Evolutionary conservation across 2,329 filamentous ascomycete species (phyloP).

Genomic region (Alternaria sp.): DNA sequence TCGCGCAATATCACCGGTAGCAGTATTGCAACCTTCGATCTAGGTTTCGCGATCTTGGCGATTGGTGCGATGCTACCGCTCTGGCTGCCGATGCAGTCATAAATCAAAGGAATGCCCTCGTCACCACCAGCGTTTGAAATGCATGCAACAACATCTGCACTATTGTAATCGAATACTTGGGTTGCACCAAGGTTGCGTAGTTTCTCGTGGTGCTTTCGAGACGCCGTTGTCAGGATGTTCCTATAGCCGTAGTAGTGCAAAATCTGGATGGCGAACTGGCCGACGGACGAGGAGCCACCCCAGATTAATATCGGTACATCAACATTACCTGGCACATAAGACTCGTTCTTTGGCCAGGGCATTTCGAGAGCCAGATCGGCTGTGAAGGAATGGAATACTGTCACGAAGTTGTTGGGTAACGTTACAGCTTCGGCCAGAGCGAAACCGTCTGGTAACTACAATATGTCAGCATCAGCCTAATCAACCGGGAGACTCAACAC

Average conservation of each 20-base stretch:
- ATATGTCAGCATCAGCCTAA: constrained; percentile 10
- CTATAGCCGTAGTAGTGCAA: constrained; percentile 52
- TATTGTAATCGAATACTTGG: constrained; percentile 53
- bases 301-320: constrained; percentile 52
- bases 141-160: constrained; percentile 36
- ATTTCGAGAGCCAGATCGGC: constrained; percentile 57
- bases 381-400: constrained; percentile 62
- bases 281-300: constrained; percentile 56
- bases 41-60: constrained; percentile 57
- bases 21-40: constrained; percentile 65
- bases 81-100: constrained; percentile 48
- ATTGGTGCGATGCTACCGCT: constrained; percentile 49
- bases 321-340: constrained; percentile 46
- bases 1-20: constrained; percentile 67
- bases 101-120: constrained; percentile 34
- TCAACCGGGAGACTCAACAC: rapidly evolving
- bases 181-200: constrained; percentile 51
- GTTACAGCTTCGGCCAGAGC: constrained; percentile 60
- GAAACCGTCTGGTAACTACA: constrained; percentile 53
- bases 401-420: constrained; percentile 65
- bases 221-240: constrained; percentile 52
- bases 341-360: constrained; percentile 64
- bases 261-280: constrained; percentile 54
- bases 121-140: constrained; percentile 32
- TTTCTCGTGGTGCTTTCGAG: constrained; percentile 50